Conservation (phyloP, 2,329 filamentous ascomycete species). For the Purpureocillium takamizusanense region DNA sequence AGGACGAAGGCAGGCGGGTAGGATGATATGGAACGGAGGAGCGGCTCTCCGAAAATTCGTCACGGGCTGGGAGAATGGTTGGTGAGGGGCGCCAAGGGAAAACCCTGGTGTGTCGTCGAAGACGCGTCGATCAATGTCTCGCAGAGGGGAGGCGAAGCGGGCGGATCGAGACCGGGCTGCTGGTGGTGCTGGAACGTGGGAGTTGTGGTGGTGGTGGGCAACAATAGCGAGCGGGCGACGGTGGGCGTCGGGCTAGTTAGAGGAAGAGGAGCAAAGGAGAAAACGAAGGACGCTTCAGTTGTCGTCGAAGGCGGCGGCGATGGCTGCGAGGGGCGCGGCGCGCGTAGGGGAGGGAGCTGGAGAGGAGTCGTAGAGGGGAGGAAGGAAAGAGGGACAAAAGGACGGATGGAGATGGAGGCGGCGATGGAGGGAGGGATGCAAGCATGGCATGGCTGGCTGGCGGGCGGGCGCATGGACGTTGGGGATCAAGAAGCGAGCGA, state of each 20-base stretch:
- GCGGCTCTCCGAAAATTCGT: neutral
- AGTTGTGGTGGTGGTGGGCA: too few relatives aligned
- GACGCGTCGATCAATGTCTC: slow-evolving; percentile 2
- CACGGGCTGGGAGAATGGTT: neutral
- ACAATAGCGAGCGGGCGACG: too few relatives aligned
- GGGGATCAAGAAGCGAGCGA: neutral
- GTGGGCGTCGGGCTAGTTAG: too few relatives aligned
- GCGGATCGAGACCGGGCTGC: neutral
- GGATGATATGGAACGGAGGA: neutral
- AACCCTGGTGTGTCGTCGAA: neutral
- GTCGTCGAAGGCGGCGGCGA: neutral
- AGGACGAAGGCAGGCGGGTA: too few relatives aligned
- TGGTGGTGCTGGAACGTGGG: too few relatives aligned
- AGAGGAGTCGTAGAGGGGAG: slow-evolving; percentile 5
- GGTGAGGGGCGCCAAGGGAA: neutral
- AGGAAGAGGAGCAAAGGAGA: too few relatives aligned
- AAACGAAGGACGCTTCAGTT: neutral
- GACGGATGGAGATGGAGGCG: neutral
- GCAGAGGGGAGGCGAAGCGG: neutral
- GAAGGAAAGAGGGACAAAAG: slow-evolving; percentile 4
- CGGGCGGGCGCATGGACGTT: slow-evolving; percentile 1
- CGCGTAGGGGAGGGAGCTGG: slow-evolving; percentile 1
- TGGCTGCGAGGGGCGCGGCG: slow-evolving; percentile 2
- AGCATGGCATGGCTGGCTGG: slow-evolving; percentile 3
- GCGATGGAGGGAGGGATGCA: neutral